Base-by-base conservation (phyloP, 1,284 basidiomycete species). In the Neotropicomus parvogracilis region DNA sequence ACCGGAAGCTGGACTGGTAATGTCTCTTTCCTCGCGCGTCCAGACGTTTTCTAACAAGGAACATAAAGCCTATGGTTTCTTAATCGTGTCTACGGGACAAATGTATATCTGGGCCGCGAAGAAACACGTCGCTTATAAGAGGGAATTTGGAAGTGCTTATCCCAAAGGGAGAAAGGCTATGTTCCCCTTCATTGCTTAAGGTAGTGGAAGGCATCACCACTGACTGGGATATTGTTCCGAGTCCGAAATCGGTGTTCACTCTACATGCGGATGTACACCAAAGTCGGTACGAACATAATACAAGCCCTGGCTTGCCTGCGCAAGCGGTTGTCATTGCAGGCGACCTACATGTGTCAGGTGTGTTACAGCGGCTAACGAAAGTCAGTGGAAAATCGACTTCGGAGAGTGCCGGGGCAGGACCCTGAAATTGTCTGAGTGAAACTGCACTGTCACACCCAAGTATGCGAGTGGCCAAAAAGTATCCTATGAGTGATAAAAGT, bases 51-150 rank as follows among this genome's bases (percentile, higher is more conserved):
- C 43, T 62, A 12, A 59, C 19, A 17, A 43, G 17, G 3, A 39
- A 29, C 24, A 38, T 13, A 59, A 35, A 88, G 90, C 85, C 20
- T 80, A 78, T 57, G 59, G 88, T 24, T 99, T 97, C 70, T 70
- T 85, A 38, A 71, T 74, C 16, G 80, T 91, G 42, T 79, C 81
- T 3, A 74, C 77, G 0, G 80, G 60, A 33, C 86, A 87, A 59
- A 98, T 98, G 93, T 73, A 75, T 20, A 59, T 81, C 11, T 99
- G 95, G 97, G 94, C 95, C 11, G 63, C 81, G 38, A 94, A 95
- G 75, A 99, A 97, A 74, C 94, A 97, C 65, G 75, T 72, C 52
- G 79, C 79, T 52, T 99, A 99, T 74, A 92, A 85, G 75, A 91
- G 87, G 65, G 95, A 98, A 69, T 97, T 97, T 61, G 91, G 91